Conservation (phyloP, 2,329 filamentous ascomycete species). For the Geosmithia putterillii region DNA sequence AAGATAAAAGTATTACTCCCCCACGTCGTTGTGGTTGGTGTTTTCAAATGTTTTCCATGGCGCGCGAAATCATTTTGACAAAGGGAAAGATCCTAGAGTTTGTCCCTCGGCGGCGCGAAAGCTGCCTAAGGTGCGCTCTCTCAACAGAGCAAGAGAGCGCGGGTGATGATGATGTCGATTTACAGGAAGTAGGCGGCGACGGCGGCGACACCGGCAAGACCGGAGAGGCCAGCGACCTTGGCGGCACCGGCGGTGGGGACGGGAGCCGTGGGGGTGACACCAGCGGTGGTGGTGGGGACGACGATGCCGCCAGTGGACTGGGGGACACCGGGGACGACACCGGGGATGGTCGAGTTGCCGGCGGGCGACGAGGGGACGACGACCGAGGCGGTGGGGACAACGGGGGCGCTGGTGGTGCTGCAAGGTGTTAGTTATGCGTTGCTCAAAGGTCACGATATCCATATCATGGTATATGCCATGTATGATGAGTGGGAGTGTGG, state of each 20-base stretch:
- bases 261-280: conserved; percentile 14
- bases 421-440: not conserved
- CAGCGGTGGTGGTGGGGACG: conserved; percentile 5
- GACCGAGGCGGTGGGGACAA: conserved; percentile 10
- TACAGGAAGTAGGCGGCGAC: conserved; percentile 47
- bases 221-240: conserved; percentile 43
- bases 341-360: conserved; percentile 12
- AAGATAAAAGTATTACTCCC: not conserved
- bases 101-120: not conserved
- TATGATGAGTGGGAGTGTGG: conserved; percentile 1
- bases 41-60: no score
- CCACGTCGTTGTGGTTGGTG: not conserved
- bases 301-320: conserved; percentile 16
- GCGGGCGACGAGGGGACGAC: conserved; percentile 11
- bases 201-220: conserved; percentile 47
- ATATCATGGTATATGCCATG: not conserved
- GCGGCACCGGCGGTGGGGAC: conserved; percentile 42
- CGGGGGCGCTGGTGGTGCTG: conserved; percentile 14
- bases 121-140: no score
- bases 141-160: no score
- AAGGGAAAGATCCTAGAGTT: not conserved
- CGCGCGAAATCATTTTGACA: not conserved
- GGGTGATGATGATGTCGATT: conserved; percentile 20
- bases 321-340: conserved; percentile 9
- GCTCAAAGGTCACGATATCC: no score